Percentiles rank a stretch among this genome's conserved stretches.
These are phyloP conservation scores for Fraxinus cuspidata DNA, from an alignment of 257 asterid genomes.

Conservation along the genomic window DNA sequence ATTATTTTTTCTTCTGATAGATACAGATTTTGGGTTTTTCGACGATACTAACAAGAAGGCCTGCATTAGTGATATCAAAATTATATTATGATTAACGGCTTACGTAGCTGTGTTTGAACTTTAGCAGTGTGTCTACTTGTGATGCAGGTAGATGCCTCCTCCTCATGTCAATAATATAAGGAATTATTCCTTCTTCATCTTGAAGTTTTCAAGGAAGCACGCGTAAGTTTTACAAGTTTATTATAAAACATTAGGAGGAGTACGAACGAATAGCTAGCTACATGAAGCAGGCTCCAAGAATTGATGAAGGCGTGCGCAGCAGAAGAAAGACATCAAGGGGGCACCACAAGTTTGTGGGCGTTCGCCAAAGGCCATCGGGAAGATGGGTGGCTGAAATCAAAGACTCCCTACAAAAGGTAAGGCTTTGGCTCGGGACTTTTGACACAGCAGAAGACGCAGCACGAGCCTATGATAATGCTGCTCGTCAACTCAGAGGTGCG, in stretches of 20 bases:
- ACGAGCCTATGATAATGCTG: conserved; percentile 76
- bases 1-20: conserved; percentile 32
- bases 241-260: neutral
- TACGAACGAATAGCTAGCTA: neutral
- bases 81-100: neutral
- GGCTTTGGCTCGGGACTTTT: conserved; percentile 83
- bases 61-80: conserved; percentile 44
- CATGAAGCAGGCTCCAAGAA: conserved; percentile 41
- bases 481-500: conserved; percentile 65
- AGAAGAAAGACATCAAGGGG: conserved; percentile 61
- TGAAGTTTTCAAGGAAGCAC: conserved; percentile 8
- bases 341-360: conserved; percentile 75
- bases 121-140: conserved; percentile 29
- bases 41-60: conserved; percentile 58
- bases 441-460: conserved; percentile 90
- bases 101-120: conserved; percentile 28
- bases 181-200: conserved; percentile 2
- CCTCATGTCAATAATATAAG: conserved; percentile 31
- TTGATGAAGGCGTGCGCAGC: conserved; percentile 32
- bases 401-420: conserved; percentile 72
- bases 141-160: conserved; percentile 25
- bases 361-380: conserved; percentile 81
- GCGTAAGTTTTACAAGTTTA: neutral
- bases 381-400: conserved; percentile 95
- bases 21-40: conserved; percentile 26